Base-by-base conservation (phyloP, 1,139 yeast genomes). In the Nakaseomyces uthaithaninus region DNA sequence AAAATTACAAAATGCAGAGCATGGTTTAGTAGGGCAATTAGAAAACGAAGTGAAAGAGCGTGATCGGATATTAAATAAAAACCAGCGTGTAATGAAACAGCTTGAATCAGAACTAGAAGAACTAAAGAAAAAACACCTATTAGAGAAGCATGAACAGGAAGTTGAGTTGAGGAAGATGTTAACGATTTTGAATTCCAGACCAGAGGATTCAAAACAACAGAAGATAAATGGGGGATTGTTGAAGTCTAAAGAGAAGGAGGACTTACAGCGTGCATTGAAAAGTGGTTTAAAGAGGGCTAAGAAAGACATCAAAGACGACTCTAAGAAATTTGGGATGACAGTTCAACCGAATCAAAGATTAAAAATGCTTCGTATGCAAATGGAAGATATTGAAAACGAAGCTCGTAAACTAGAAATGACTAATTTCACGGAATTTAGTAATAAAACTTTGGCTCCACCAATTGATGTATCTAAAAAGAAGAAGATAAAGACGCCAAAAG, bases 371-470 rank as follows among this genome's bases (percentile, higher is more conserved):
- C 72, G 95, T 45, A 86, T 80, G 51, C 77, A 81, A 57, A 84
- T 87, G 94, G 95, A 85, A 42, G 80, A 76, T 46, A 70, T 91
- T 40, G 95, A 86, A 54, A 72, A 74, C 41, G 80, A 80, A 68
- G 96, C 96, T 0, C 69, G 95, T 47, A 86, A 82, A 55, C 70
- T 89, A 48, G 97, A 89, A 60, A 80, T 78, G 76, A 80, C 86
- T 17, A 89, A 86, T 50, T 86, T 86, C 54, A 80, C 65, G 30
- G 78, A 73, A 19, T 55, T 52, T 31, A 54, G 53, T 33, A 44
- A 42, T 15, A 40, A 33, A 24, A 42, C 27, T n/a, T 38, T 48
- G 3, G 54, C 50, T 31, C 51, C 63, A 3, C 55, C 58, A 11
- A 46, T 50, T 22, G 17, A 31, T 31, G 35, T 31, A 5, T 12